Conservation (phyloP, 176 grass and related monocot species). For the Cocos nucifera region DNA sequence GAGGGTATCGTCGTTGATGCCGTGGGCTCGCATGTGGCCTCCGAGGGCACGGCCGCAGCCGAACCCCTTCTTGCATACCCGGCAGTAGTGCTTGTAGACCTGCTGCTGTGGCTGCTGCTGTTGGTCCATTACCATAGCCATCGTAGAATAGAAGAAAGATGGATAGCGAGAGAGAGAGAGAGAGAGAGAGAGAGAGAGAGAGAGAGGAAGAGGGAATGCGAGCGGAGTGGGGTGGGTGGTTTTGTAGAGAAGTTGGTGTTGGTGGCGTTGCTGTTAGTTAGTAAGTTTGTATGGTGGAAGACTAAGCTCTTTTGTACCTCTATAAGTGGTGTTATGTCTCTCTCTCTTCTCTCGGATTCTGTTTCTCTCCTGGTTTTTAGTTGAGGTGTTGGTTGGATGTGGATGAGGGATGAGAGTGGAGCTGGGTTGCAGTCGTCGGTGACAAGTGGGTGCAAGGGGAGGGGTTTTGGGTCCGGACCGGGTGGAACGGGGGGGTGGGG, state of each 20-base stretch:
- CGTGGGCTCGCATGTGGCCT: conserved; percentile 84
- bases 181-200: not conserved
- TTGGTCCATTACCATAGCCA: conserved; percentile 51
- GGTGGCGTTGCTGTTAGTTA: conserved; percentile 4
- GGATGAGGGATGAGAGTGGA: conserved; percentile 4
- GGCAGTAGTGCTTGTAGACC: conserved; percentile 61
- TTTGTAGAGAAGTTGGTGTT: not conserved
- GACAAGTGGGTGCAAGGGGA: conserved; percentile 1
- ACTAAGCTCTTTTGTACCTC: conserved; percentile 4
- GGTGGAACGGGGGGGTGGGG: not conserved
- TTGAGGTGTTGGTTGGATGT: conserved; percentile 11
- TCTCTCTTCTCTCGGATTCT: not conserved
- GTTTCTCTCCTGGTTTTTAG: not conserved
- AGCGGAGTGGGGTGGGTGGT: not conserved
- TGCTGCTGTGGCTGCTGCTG: conserved; percentile 23
- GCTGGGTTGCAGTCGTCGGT: not conserved
- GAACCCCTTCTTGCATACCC: conserved; percentile 82
- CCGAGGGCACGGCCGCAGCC: conserved; percentile 72
- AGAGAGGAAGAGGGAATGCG: not conserved
- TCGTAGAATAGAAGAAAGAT: not conserved
- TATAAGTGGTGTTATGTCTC: too few relatives aligned
- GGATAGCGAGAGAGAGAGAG: not conserved
- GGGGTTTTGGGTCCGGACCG: not conserved
- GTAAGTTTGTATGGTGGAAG: conserved; percentile 13
- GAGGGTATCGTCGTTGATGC: conserved; percentile 35